Percentiles rank a stretch among this genome's conserved stretches.
Evolutionary conservation across 2,329 filamentous ascomycete genomes (phyloP).

Genomic region (Leptographium wingfieldii): DNA sequence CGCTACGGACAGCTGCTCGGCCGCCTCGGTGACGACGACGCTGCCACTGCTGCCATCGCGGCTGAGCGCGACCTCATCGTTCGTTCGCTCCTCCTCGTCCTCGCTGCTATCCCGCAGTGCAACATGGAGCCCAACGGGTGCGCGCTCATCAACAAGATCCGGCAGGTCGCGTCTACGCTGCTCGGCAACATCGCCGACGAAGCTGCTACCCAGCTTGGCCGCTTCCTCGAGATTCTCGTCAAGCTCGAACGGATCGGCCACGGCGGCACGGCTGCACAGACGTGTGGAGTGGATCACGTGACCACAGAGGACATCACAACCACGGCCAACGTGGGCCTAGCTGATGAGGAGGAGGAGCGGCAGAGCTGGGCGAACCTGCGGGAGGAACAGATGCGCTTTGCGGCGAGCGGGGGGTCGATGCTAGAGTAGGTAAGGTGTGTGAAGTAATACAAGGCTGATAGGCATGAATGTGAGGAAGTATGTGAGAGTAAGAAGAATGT

Average conservation of each 20-base stretch:
- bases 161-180: conserved; percentile 69
- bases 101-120: conserved; percentile 67
- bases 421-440: neutral
- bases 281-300: conserved; percentile 5
- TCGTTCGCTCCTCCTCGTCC: conserved; percentile 60
- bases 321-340: conserved; percentile 5
- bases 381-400: conserved; percentile 56
- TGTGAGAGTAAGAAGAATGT: too few relatives aligned
- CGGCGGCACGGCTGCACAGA: neutral
- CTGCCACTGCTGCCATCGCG: conserved; percentile 44
- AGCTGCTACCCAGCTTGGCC: conserved; percentile 53
- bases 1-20: conserved; percentile 59
- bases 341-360: conserved; percentile 60
- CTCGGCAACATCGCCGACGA: conserved; percentile 24
- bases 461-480: too few relatives aligned
- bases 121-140: conserved; percentile 65
- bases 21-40: conserved; percentile 14
- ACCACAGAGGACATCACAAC: conserved; percentile 7
- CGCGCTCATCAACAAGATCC: conserved; percentile 70
- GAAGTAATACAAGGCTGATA: neutral
- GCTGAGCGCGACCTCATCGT: conserved; percentile 72
- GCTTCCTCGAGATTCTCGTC: conserved; percentile 62
- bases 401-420: conserved; percentile 17
- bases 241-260: conserved; percentile 54
- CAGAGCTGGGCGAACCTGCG: conserved; percentile 66